Evolutionary conservation across 164 flowering plant genomes (phyloP).

Genomic region (Umbilicus rupestris): DNA sequence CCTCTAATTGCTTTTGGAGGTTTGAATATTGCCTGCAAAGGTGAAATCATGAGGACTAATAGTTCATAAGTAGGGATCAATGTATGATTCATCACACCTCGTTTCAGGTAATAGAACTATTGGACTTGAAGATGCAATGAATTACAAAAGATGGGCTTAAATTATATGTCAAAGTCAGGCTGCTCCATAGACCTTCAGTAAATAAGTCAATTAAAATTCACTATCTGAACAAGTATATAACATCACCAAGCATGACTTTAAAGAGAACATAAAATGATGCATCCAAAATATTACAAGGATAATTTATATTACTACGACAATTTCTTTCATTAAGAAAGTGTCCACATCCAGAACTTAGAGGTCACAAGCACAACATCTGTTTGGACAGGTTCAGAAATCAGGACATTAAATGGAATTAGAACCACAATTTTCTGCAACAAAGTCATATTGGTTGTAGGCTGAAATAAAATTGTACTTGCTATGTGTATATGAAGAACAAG

Average conservation of each 20-base stretch:
- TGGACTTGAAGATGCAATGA: neutral
- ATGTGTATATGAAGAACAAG: neutral
- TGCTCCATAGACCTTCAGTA: neutral
- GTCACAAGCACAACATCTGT: neutral
- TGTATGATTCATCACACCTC: neutral
- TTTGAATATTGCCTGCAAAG: conserved; percentile 67
- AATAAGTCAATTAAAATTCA: neutral
- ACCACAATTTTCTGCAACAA: neutral
- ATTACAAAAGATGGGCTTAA: neutral
- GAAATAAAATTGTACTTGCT: neutral
- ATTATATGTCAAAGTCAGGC: neutral
- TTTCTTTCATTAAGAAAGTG: neutral
- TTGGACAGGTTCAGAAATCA: neutral
- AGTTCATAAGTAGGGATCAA: neutral
- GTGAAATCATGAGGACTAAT: neutral
- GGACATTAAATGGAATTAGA: neutral
- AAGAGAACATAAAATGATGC: neutral
- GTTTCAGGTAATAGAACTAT: neutral
- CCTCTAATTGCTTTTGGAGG: conserved; percentile 81
- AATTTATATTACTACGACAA: neutral
- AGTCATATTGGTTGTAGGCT: neutral
- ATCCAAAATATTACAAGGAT: neutral
- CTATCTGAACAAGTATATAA: neutral
- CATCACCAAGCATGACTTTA: neutral
- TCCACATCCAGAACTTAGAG: neutral